Evolutionary conservation across 495 filamentous ascomycete genomes (phyloP), one percentile per base, ranked within the genome.

Genomic region (Aspergillus kassunensis): DNA sequence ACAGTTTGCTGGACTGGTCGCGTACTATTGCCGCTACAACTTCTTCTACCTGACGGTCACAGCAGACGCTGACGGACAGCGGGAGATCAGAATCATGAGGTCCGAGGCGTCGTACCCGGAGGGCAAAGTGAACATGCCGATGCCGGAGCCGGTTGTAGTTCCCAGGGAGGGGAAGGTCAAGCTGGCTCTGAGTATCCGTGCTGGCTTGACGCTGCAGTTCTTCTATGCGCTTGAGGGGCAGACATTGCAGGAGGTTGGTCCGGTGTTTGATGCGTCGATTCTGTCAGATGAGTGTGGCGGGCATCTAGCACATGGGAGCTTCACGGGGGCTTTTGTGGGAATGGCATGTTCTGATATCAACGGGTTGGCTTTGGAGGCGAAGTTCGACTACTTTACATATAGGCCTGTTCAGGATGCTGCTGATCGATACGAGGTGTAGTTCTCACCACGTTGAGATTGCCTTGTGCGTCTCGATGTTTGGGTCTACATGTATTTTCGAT

Each of bases 371-470:
- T 24, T 44, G 41, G 13, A 4, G 30, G 50, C 50, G 6, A 24
- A 24, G 18, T 53, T 53, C 20, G 40, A 37, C 1, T 44, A n/a
- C 10, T 37, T 53, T 29, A 36, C 18, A 0, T 53, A 53, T 45
- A 18, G 41, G 21, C 50, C 50, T 19, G 41, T 53, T 9, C 16
- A 33, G 41, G 29, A 53, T 36, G 20, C 11, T 1, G 31, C 41
- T 1, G 50, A 53, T 37, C 50, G 40, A n/a, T 53, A 53, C 45
- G 41, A 45, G 29, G 20, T 41, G 11, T 41, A 82, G 41, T n/a
- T n/a, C n/a, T n/a, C n/a, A n/a, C n/a, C n/a, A n/a, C n/a, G n/a
- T n/a, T n/a, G n/a, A n/a, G n/a, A n/a, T n/a, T n/a, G n/a, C n/a
- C n/a, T n/a, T n/a, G n/a, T n/a, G n/a, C n/a, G n/a, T n/a, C n/a